Conservation (phyloP, 257 asterid species). For the Eustoma russellianum region DNA sequence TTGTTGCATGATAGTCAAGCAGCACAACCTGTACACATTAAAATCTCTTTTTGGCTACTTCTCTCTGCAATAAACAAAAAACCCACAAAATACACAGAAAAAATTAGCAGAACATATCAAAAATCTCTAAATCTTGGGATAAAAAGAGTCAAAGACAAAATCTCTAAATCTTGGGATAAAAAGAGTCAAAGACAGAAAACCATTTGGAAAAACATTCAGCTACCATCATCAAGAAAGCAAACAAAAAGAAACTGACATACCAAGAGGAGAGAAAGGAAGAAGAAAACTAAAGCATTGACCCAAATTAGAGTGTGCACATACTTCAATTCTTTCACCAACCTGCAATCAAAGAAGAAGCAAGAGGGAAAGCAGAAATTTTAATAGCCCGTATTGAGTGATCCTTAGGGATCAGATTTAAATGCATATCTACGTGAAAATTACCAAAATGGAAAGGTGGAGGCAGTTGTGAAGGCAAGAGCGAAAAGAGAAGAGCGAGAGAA, state of each 20-base stretch:
- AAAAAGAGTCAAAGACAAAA: constrained; percentile 1
- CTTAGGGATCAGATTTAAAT: constrained; percentile 16
- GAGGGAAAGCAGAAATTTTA: constrained; percentile 12
- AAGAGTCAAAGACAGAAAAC: background rate
- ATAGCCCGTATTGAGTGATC: constrained; percentile 26
- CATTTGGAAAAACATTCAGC: background rate
- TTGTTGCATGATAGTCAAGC: too few species aligned
- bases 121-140: constrained; percentile 1
- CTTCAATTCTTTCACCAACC: constrained; percentile 12
- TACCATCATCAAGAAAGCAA: background rate
- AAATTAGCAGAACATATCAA: background rate
- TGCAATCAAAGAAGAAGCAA: constrained; percentile 1
- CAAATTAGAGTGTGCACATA: constrained; percentile 8
- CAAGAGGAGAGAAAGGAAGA: constrained; percentile 15
- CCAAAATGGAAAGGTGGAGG: constrained; percentile 2
- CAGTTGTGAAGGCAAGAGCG: too few species aligned
- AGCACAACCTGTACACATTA: too few species aligned
- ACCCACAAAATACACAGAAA: background rate
- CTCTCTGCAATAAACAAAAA: too few species aligned
- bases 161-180: background rate
- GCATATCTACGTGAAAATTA: constrained; percentile 3
- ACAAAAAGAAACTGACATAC: constrained; percentile 8
- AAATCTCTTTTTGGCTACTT: too few species aligned
- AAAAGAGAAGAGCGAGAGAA: constrained; percentile 12
- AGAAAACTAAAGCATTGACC: constrained; percentile 13